Evolutionary conservation across 495 filamentous ascomycete species (phyloP).

Genomic region (Coniosporium apollinis): DNA sequence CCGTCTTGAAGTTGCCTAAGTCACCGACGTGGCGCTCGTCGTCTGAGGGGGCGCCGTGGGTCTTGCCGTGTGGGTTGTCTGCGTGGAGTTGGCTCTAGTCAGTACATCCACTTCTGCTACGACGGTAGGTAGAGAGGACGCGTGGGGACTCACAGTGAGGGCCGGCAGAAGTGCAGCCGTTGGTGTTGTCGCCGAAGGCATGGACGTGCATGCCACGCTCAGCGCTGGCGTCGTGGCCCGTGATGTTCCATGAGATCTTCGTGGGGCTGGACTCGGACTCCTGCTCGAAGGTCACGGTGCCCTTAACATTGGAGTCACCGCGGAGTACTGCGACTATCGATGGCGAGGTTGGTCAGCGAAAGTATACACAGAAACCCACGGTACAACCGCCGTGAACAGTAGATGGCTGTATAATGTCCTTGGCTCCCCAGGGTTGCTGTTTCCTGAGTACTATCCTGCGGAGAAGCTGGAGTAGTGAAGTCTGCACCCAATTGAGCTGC

Average conservation of each 20-base stretch:
- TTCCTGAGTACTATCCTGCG: no score
- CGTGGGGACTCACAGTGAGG: slow-evolving; percentile 62
- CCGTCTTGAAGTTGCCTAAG: slow-evolving; percentile 90
- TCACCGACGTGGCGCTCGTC: slow-evolving; percentile 86
- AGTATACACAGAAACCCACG: no score
- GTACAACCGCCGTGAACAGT: no score
- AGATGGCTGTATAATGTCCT: no score
- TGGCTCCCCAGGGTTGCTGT: no score
- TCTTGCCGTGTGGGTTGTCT: slow-evolving; percentile 92
- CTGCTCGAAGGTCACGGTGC: slow-evolving; percentile 93
- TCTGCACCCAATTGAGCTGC: no score
- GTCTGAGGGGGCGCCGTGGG: slow-evolving; percentile 75
- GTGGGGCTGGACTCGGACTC: slow-evolving; percentile 60
- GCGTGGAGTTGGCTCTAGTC: background rate
- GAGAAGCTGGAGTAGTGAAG: no score
- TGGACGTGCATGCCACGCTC: slow-evolving; percentile 96
- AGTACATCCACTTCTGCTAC: background rate
- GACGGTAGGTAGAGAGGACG: background rate
- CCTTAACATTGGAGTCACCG: slow-evolving; percentile 84
- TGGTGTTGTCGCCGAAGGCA: slow-evolving; percentile 99
- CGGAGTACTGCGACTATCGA: slow-evolving; percentile 77
- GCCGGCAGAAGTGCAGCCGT: slow-evolving; percentile 94
- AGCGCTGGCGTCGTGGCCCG: slow-evolving; percentile 82
- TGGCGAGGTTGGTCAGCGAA: no score
- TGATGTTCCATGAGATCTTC: slow-evolving; percentile 81